Percentiles rank a stretch among this genome's conserved stretches.
These are phyloP conservation scores for Zasmidium angulare DNA, from an alignment of 2,329 filamentous ascomycete genomes.

Conservation along the genomic window DNA sequence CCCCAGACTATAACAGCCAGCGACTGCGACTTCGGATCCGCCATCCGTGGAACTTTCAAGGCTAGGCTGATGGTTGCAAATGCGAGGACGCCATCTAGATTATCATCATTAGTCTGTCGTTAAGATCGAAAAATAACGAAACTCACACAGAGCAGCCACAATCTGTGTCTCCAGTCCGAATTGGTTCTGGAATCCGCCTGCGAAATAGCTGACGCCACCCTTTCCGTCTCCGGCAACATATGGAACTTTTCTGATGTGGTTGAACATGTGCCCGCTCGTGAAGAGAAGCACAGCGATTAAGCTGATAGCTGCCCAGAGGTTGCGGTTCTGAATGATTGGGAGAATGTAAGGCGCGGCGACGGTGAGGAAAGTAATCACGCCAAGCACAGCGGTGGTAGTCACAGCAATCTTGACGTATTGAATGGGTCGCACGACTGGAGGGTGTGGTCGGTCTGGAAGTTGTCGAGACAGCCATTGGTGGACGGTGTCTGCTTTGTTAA, in stretches of 20 bases:
- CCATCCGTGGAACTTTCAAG: conserved; percentile 87
- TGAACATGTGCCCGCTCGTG: conserved; percentile 98
- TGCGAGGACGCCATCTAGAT: conserved; percentile 71
- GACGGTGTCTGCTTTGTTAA: conserved; percentile 72
- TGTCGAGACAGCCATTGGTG: conserved; percentile 78
- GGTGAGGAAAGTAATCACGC: conserved; percentile 64
- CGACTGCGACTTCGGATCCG: conserved; percentile 74
- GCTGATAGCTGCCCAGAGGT: conserved; percentile 88
- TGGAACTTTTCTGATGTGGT: conserved; percentile 93
- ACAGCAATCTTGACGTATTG: conserved; percentile 79
- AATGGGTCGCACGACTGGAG: conserved; percentile 76
- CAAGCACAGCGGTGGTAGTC: conserved; percentile 67
- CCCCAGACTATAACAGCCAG: conserved; percentile 79
- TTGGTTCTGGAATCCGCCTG: conserved; percentile 88
- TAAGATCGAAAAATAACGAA: background rate
- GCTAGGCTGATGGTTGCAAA: conserved; percentile 91
- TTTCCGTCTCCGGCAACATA: conserved; percentile 84
- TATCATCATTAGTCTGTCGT: conserved; percentile 16
- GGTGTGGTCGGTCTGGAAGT: conserved; percentile 73
- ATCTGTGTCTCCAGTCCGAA: conserved; percentile 95
- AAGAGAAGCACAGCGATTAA: conserved; percentile 88
- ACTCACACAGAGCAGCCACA: conserved; percentile 87
- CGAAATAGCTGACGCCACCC: conserved; percentile 87
- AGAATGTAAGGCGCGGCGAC: conserved; percentile 76
- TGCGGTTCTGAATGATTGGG: conserved; percentile 83